Conservation (phyloP, 768 basidiomycete species). For the Trametes punicea region DNA sequence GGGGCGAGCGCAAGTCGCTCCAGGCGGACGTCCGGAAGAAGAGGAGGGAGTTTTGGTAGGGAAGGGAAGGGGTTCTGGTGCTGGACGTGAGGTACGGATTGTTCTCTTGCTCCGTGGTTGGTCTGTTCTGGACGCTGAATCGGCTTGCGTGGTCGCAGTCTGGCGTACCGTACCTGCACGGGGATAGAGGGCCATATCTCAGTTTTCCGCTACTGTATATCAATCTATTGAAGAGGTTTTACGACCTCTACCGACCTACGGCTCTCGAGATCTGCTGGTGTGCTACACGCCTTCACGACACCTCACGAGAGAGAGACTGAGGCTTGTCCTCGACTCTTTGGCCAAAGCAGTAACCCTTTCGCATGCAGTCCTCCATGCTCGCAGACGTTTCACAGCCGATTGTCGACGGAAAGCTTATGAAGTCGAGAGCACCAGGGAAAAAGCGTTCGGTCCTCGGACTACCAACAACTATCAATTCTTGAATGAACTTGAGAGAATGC, state of each 20-base stretch:
- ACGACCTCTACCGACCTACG: background rate
- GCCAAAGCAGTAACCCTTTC: too few species aligned
- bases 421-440: too few species aligned
- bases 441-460: too few species aligned
- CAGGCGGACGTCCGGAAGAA: constrained; percentile 62
- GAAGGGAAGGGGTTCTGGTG: background rate
- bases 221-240: background rate
- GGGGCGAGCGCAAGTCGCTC: constrained; percentile 69
- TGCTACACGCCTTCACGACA: too few species aligned
- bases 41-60: constrained; percentile 73
- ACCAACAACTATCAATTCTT: too few species aligned
- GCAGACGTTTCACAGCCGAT: too few species aligned
- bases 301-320: too few species aligned
- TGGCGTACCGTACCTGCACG: background rate
- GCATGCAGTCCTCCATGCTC: too few species aligned
- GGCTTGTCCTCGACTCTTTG: too few species aligned
- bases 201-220: background rate
- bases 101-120: too few species aligned
- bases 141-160: background rate
- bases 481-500: too few species aligned
- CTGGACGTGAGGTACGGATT: background rate
- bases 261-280: background rate
- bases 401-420: too few species aligned
- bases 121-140: background rate
- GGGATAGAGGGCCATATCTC: background rate